phyloP scores from a whole-genome alignment of 2,329 filamentous ascomycete species.

The Pyricularia pennisetigena region DNA sequence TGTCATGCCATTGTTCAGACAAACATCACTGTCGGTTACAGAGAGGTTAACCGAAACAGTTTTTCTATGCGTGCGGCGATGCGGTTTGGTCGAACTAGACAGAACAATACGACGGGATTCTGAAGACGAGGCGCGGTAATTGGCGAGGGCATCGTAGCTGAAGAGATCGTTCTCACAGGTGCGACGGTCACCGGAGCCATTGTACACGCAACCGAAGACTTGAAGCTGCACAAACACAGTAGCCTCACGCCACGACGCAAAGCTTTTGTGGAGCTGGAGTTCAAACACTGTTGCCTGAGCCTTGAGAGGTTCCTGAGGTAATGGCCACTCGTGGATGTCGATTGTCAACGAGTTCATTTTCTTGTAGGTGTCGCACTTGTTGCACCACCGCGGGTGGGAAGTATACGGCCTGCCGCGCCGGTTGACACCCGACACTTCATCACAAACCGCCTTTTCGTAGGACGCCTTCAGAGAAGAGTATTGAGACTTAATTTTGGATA shows the following conservation, averaged over 20 bases:
- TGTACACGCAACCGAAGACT: conserved; percentile 21
- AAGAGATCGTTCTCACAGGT: not conserved
- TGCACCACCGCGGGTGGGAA: conserved; percentile 16
- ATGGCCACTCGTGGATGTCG: conserved; percentile 44
- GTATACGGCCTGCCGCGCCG: not conserved
- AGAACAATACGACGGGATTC: conserved; percentile 14
- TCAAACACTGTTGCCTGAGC: conserved; percentile 43
- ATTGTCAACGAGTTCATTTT: conserved; percentile 30
- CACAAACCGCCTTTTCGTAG: conserved; percentile 6
- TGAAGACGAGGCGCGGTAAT: not conserved
- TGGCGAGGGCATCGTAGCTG: not conserved
- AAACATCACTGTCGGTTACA: conserved; percentile 25
- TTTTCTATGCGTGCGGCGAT: conserved; percentile 23
- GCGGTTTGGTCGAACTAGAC: conserved; percentile 25
- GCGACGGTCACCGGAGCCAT: not conserved
- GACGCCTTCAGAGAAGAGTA: conserved; percentile 18
- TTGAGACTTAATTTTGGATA: conserved; percentile 14
- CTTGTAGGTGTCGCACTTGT: conserved; percentile 21
- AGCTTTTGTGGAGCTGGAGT: conserved; percentile 27
- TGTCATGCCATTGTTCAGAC: conserved; percentile 32
- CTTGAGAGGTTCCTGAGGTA: conserved; percentile 22
- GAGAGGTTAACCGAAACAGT: conserved; percentile 12
- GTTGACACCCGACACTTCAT: not conserved
- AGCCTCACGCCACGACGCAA: conserved; percentile 37
- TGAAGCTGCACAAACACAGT: conserved; percentile 29